Base-by-base conservation (phyloP, 495 filamentous ascomycete genomes). In the Patellaria atrata region DNA sequence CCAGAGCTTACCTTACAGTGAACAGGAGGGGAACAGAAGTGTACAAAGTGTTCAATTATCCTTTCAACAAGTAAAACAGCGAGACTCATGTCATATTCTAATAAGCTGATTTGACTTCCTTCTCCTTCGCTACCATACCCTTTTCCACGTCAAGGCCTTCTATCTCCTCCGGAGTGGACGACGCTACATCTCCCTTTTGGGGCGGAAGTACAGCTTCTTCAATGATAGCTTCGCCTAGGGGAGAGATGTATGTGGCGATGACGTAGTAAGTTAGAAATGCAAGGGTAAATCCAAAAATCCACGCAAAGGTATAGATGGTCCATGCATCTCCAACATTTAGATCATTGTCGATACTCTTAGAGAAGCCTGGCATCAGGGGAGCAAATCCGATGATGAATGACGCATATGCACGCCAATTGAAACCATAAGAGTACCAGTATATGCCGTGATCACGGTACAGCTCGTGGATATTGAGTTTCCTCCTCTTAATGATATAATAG, bases 381-480 rank as follows among this genome's bases (percentile, higher is more conserved):
- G 52, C 41, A 40, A 65, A 56, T 3, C 63, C 62, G 12, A 56
- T 24, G 6, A 57, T 8, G 41, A 63, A 64, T 8, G 58, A 52
- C 1, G 31, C 37, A 17, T 56, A 44, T 0, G 61, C 62, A 6
- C 62, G 53, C 38, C 55, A 43, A 40, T 66, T 65, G 29, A 56
- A 45, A 7, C 64, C 63, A 5, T 31, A 28, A 3, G 35, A 48
- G 43, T 63, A 66, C 52, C 57, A 63, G 44, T 67, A 65, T 18
- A 60, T 55, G 23, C 60, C 60, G 8, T 47, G 35, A 12, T 47
- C 45, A 10, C 43, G 51, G 38, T 66, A 64, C 10, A 62, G 48
- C 19, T 58, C 47, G 12, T 51, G 45, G 25, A 63, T 17, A 12
- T 63, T 47, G 16, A 59, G 47, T 13, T 52, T 54, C 2, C 46